phyloP scores from a whole-genome alignment of 345 rosid genomes.

The Clarkia xantiana region DNA sequence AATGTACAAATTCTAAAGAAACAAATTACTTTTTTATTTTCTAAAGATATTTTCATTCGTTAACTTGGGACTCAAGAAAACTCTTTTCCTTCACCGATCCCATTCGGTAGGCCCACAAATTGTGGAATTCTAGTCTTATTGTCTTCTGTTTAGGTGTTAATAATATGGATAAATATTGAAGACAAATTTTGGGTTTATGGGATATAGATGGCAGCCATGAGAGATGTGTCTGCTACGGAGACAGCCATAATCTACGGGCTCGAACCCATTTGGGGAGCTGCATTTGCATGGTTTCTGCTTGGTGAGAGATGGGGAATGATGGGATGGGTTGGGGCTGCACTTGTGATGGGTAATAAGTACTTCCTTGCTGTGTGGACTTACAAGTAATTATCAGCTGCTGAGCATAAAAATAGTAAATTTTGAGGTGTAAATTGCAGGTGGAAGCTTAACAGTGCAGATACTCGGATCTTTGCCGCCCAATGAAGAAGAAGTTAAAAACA shows the following conservation, averaged over 20 bases:
- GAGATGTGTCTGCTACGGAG: constrained; percentile 45
- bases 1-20: too few relatives aligned
- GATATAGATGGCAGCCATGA: constrained; percentile 37
- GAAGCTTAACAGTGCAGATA: constrained; percentile 45
- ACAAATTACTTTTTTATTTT: neutral
- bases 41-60: neutral
- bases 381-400: too few relatives aligned
- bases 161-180: too few relatives aligned
- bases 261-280: constrained; percentile 61
- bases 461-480: constrained; percentile 20
- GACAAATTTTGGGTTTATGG: neutral
- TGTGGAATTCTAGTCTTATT: too few relatives aligned
- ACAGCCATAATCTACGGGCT: constrained; percentile 50
- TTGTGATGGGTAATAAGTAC: constrained; percentile 49
- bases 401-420: constrained; percentile 6
- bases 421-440: constrained; percentile 16
- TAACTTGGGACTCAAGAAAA: neutral
- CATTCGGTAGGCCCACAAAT: too few relatives aligned
- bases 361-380: too few relatives aligned
- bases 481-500: constrained; percentile 5
- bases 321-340: constrained; percentile 61
- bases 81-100: neutral
- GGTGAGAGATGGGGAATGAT: constrained; percentile 50
- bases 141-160: too few relatives aligned
- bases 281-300: constrained; percentile 62